Evolutionary conservation across 345 rosid genomes (phyloP), one percentile per base, ranked within the genome.

Genomic region (Bretschneidera sinensis): DNA sequence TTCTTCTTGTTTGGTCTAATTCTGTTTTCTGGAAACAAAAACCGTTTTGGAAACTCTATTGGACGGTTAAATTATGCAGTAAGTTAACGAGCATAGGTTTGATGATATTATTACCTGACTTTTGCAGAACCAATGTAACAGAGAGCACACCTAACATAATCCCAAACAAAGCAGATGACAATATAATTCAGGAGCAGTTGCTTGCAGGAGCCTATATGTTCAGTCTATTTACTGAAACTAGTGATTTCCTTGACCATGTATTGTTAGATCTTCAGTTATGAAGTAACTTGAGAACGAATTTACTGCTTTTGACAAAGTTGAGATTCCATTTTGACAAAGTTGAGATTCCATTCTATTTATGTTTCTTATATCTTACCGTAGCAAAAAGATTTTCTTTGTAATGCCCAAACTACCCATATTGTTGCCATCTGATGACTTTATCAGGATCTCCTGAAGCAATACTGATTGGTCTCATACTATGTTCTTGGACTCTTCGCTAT

Each of bases 261-360:
- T 57, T 19, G 43, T 43, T 47, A 34, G 39, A 48, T 48, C 18
- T 16, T 20, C 17, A 47, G 15, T 33, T 14, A 52, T 23, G 25
- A 51, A 63, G 54, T 0, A 48, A 17, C 28, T 54, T 19, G 24
- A 1, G 28, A 65, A 39, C 45, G 45, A 28, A 51, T 54, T 58
- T 16, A 34, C 55, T 10, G 67, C 80, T 73, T 79, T 73, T 35
- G 14, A 19, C n/a, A 79, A 79, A 74, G 81, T 54, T 59, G 10
- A 70, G 75, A 64, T 67, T 62, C 63, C 48, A 47, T 4, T 54
- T 73, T 35, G 14, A 19, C n/a, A 79, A 79, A 74, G 81, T 54
- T 59, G 10, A 70, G 75, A 64, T 67, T 62, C 63, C 48, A 47
- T 4, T 54, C 57, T 61, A 23, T 50, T 2, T 50, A 0, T 24